Base-by-base conservation (phyloP, 2,329 filamentous ascomycete species). In the Aspergillus phoenicis region DNA sequence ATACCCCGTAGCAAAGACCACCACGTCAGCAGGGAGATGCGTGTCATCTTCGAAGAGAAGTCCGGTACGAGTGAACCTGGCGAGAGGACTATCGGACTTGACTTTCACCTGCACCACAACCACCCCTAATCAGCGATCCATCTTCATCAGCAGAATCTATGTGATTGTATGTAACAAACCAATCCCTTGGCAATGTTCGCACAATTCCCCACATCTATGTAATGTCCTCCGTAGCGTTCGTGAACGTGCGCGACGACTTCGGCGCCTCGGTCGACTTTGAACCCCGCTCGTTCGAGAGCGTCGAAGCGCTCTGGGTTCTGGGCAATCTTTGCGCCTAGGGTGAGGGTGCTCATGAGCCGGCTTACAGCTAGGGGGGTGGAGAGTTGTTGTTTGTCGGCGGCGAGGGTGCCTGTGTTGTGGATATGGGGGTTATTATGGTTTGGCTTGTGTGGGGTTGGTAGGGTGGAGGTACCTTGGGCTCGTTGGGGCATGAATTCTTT, bases 1-100 rank as follows among this genome's bases (percentile, higher is more conserved):
- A 64, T 79, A 83, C 1, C 81, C 81, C 0, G 81, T 83, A 8
- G 77, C 75, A 20, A 82, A 77, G 8, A 84, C 73, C 28, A 83
- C 77, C 57, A 82, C 70, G 58, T 83, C 80, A 2, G 80, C 81
- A 4, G 77, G 67, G 3, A 82, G 56, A 43, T 75, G 69, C 1
- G 69, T 74, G 2, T 78, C 80, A 61, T 83, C 80, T 3, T 72
- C 73, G 51, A 83, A 81, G 10, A 72, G 62, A 6, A 83, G 69
- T 2, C 79, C 80, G 2, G 75, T 69, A 4, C 73, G 67, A 0
- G 78, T 75, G 54, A 80, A 76, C 4, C 69, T 61, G 24, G 10
- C 17, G 15, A 26, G 47, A 26, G n/a, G 47, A n/a, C 24, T 49
- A 15, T 26, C 15, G 24, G 47, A 49, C 66, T 80, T 79, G 48